Conservation (phyloP, 495 filamentous ascomycete species). For the Durotheca rogersii region DNA sequence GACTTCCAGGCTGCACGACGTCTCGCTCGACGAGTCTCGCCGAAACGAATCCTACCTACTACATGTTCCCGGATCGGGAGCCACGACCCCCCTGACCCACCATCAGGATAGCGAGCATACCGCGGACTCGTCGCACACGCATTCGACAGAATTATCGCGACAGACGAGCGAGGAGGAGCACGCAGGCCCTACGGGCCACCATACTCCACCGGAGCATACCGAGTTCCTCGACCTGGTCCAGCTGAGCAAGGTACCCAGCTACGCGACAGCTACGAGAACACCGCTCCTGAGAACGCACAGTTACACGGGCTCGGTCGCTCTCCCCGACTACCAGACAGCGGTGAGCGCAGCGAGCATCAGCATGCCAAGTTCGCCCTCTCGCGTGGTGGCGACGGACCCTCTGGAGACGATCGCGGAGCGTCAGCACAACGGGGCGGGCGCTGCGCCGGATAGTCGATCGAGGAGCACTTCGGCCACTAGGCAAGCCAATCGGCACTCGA, state of each 20-base stretch:
- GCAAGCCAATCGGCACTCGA: slow-evolving; percentile 21
- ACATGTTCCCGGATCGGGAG: slow-evolving; percentile 31
- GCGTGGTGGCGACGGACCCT: slow-evolving; percentile 32
- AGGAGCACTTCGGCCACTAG: slow-evolving; percentile 25
- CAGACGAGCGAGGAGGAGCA: slow-evolving; percentile 63
- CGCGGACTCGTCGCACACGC: slow-evolving; percentile 31
- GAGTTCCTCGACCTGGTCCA: slow-evolving; percentile 63
- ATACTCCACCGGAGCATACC: slow-evolving; percentile 59
- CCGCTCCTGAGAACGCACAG: slow-evolving; percentile 45
- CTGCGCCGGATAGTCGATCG: slow-evolving; percentile 11
- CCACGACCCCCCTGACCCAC: slow-evolving; percentile 34
- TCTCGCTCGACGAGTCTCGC: slow-evolving; percentile 49
- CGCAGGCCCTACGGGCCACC: slow-evolving; percentile 46
- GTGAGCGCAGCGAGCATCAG: slow-evolving; percentile 35
- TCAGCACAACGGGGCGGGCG: neutral
- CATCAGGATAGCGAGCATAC: slow-evolving; percentile 31
- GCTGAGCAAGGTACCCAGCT: slow-evolving; percentile 76
- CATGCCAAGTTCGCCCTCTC: slow-evolving; percentile 37
- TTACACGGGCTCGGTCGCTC: slow-evolving; percentile 28
- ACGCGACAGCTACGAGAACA: slow-evolving; percentile 70
- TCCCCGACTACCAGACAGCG: slow-evolving; percentile 47
- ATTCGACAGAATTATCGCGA: slow-evolving; percentile 51
- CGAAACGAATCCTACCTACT: slow-evolving; percentile 40
- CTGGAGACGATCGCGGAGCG: slow-evolving; percentile 37
- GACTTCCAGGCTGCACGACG: slow-evolving; percentile 61